Percentiles rank a stretch among this genome's conserved stretches.
Conservation (phyloP, 2,329 filamentous ascomycete genomes). For the Sporothrix variecibatus region DNA sequence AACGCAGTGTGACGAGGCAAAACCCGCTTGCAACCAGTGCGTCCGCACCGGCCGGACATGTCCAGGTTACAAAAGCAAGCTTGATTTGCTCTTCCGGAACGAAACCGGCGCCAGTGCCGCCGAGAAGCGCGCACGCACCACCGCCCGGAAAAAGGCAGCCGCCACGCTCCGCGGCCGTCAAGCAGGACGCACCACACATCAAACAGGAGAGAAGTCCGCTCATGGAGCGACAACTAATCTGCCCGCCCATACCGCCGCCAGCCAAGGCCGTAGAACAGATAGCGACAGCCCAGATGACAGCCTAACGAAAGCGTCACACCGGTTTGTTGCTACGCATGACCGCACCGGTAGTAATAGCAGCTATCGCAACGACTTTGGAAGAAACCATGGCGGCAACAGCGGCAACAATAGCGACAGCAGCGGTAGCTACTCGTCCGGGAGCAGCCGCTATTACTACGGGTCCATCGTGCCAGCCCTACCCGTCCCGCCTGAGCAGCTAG, state of each 20-base stretch:
- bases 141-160: slow-evolving; percentile 20
- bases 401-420: neutral
- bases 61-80: slow-evolving; percentile 70
- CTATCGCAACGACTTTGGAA: neutral
- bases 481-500: slow-evolving; percentile 55
- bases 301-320: neutral
- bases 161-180: slow-evolving; percentile 24
- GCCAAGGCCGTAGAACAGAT: neutral
- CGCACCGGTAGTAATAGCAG: neutral
- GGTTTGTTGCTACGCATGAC: neutral
- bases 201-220: neutral
- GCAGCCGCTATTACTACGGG: slow-evolving; percentile 25
- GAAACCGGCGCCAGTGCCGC: slow-evolving; percentile 59
- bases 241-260: neutral
- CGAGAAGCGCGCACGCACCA: slow-evolving; percentile 21
- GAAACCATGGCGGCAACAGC: neutral
- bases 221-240: neutral
- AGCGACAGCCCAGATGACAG: neutral
- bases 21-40: slow-evolving; percentile 66
- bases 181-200: neutral
- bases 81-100: slow-evolving; percentile 71
- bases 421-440: slow-evolving; percentile 29
- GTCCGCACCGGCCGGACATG: slow-evolving; percentile 64
- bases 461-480: slow-evolving; percentile 43
- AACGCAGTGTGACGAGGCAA: slow-evolving; percentile 65